Conservation (phyloP, 345 rosid species). For the Populus deltoides region DNA sequence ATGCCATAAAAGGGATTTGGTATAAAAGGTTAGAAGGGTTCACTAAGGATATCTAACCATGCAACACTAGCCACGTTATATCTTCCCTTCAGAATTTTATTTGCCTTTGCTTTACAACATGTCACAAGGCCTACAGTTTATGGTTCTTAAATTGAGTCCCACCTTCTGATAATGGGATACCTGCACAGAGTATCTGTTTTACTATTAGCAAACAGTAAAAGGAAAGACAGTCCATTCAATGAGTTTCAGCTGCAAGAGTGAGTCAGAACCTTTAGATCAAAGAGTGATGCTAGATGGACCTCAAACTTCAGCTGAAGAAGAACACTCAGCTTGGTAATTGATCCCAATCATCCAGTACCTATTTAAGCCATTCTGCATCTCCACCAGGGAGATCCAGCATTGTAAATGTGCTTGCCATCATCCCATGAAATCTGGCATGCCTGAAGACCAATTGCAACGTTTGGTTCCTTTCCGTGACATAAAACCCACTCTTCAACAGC, state of each 20-base stretch:
- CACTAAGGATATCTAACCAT: background rate
- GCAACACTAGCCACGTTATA: background rate
- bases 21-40: too few species aligned
- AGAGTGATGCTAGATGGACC: background rate
- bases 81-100: background rate
- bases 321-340: background rate
- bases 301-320: background rate
- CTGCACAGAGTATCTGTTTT: background rate
- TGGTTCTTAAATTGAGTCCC: background rate
- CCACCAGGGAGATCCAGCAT: conserved; percentile 95
- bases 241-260: background rate
- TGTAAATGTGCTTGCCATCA: conserved; percentile 54
- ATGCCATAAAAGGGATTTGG: too few species aligned
- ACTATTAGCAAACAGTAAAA: background rate
- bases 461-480: conserved; percentile 74
- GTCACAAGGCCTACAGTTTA: background rate
- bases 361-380: conserved; percentile 23
- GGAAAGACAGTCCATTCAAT: background rate
- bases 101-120: background rate
- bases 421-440: conserved; percentile 93
- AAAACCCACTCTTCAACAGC: conserved; percentile 63
- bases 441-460: conserved; percentile 77
- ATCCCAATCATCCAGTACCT: conserved; percentile 4
- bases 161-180: background rate
- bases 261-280: background rate